These are phyloP conservation scores for Dorcoceras hygrometricum DNA, from an alignment of 257 asterid genomes.

Conservation along the genomic window DNA sequence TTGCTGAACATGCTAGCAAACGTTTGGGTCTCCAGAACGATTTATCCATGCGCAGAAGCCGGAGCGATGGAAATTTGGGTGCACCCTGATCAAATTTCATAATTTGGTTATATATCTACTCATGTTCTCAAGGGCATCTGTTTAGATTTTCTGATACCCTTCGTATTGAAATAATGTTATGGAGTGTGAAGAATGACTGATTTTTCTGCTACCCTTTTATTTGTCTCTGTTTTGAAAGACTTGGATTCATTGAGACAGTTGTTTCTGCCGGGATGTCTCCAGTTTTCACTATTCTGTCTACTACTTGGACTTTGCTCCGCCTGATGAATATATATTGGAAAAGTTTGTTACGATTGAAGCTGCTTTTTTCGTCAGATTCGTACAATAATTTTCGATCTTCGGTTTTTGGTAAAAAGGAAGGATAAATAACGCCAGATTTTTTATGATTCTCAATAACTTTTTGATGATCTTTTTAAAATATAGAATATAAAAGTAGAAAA, in stretches of 20 bases:
- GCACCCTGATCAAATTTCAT: constrained; percentile 33
- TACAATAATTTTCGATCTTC: background rate
- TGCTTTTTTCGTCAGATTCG: background rate
- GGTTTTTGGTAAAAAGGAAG: background rate
- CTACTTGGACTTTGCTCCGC: background rate
- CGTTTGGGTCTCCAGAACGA: constrained; percentile 37
- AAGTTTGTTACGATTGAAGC: background rate
- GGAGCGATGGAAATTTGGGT: constrained; percentile 84
- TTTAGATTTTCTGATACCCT: background rate
- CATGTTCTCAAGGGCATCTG: background rate
- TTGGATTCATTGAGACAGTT: background rate
- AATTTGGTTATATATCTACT: too few relatives aligned
- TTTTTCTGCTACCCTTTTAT: background rate
- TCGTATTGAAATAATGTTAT: background rate
- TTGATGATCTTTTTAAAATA: too few relatives aligned
- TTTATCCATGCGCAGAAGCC: constrained; percentile 60
- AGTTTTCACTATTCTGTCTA: background rate
- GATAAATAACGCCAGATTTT: too few relatives aligned
- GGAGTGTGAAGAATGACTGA: background rate
- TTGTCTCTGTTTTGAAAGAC: background rate
- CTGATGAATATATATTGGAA: background rate
- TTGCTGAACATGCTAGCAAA: constrained; percentile 38
- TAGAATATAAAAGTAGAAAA: too few relatives aligned
- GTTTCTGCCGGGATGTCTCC: background rate
- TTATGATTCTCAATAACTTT: too few relatives aligned